Evolutionary conservation across 805 yeast genomes (phyloP).

Genomic region (Wickerhamomyces mucosus): DNA sequence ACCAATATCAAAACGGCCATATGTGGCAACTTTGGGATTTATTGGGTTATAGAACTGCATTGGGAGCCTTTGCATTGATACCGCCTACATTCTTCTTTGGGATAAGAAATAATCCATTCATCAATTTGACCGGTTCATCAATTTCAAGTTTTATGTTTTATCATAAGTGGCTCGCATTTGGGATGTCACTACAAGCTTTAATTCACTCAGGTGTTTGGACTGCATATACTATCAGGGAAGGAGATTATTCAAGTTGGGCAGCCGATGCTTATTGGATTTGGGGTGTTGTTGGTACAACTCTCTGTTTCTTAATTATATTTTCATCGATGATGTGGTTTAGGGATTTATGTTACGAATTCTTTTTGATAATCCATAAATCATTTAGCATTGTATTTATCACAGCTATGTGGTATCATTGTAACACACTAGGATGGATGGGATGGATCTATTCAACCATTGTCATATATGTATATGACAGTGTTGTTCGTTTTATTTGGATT

Average conservation of each 20-base stretch:
- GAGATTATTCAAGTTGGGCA: slow-evolving; percentile 33
- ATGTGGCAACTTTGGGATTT: slow-evolving; percentile 22
- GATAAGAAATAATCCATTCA: slow-evolving; percentile 63
- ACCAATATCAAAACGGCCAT: slow-evolving; percentile 26
- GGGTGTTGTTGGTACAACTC: slow-evolving; percentile 39
- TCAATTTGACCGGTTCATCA: slow-evolving; percentile 51
- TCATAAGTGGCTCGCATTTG: slow-evolving; percentile 61
- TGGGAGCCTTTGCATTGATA: slow-evolving; percentile 39
- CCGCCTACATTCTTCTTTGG: slow-evolving; percentile 59
- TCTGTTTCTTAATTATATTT: slow-evolving; percentile 34
- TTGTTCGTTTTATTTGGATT: slow-evolving; percentile 45
- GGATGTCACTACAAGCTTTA: slow-evolving; percentile 36
- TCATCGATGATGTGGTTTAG: slow-evolving; percentile 45
- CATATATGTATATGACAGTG: slow-evolving; percentile 64
- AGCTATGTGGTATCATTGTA: slow-evolving; percentile 54
- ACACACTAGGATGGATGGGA: slow-evolving; percentile 38
- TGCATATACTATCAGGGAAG: slow-evolving; percentile 29
- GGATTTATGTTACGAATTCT: slow-evolving; percentile 47
- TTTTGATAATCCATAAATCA: slow-evolving; percentile 46
- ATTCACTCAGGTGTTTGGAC: slow-evolving; percentile 56
- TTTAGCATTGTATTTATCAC: slow-evolving; percentile 44
- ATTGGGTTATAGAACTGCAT: slow-evolving; percentile 46
- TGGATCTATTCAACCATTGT: slow-evolving; percentile 46
- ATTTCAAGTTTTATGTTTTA: slow-evolving; percentile 44
- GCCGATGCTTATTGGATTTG: slow-evolving; percentile 36